A percentile compares a stretch with the other conserved stretches of the same genome.
phyloP scores from a whole-genome alignment of 1,284 basidiomycete species.

The Omphalotus olearius region DNA sequence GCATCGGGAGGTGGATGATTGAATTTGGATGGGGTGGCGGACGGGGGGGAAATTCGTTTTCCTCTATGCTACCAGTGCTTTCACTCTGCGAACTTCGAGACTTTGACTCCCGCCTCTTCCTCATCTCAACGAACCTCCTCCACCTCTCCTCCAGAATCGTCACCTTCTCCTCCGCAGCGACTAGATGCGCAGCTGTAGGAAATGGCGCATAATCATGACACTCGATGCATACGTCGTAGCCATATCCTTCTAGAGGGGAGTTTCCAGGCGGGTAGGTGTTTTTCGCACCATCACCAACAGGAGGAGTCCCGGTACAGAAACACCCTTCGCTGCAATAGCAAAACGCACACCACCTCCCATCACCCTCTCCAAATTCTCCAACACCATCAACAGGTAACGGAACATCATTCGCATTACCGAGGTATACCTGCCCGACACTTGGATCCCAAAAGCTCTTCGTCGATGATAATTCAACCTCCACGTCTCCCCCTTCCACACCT shows the following conservation, averaged over 20 bases:
- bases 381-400: constrained; percentile 37
- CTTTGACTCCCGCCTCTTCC: constrained; percentile 15
- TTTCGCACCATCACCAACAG: not conserved
- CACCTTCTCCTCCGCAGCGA: constrained; percentile 71
- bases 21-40: constrained; percentile 67
- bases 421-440: constrained; percentile 58
- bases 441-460: constrained; percentile 49
- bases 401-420: constrained; percentile 79
- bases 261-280: constrained; percentile 40
- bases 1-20: constrained; percentile 71
- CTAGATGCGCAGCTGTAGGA: constrained; percentile 55
- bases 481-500: not conserved
- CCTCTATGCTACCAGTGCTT: not conserved
- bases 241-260: constrained; percentile 54
- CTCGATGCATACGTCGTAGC: constrained; percentile 83
- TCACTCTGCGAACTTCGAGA: not conserved
- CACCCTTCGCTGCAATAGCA: not conserved
- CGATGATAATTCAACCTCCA: constrained; percentile 23
- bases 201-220: constrained; percentile 77
- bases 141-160: constrained; percentile 57
- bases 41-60: constrained; percentile 38
- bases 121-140: constrained; percentile 23
- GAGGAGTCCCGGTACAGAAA: not conserved
- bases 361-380: constrained; percentile 1
- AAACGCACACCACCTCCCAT: constrained; percentile 2